These are phyloP conservation scores for Pyrrhoderma noxium DNA, from an alignment of 1,284 basidiomycete species.

Conservation along the genomic window DNA sequence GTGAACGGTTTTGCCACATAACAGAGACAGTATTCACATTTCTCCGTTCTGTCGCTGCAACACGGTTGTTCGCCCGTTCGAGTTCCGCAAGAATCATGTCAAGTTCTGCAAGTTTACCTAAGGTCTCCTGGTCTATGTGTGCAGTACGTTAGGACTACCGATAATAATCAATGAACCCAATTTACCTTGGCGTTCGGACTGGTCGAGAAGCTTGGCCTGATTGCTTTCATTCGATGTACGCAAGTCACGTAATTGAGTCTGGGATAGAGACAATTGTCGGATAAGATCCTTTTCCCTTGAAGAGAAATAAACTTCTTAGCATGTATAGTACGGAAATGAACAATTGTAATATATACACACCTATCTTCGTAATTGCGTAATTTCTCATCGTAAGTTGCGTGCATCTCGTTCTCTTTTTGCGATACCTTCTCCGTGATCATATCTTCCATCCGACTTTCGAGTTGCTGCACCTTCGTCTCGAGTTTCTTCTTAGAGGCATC, in stretches of 20 bases:
- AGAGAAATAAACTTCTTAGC: neutral
- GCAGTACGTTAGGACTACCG: neutral
- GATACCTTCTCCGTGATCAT: slow-evolving; percentile 78
- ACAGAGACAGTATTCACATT: slow-evolving; percentile 50
- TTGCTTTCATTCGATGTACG: slow-evolving; percentile 87
- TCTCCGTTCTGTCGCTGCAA: slow-evolving; percentile 85
- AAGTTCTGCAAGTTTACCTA: slow-evolving; percentile 81
- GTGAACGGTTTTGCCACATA: neutral
- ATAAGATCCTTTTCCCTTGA: slow-evolving; percentile 84
- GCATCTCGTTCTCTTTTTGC: slow-evolving; percentile 91
- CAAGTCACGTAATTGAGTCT: slow-evolving; percentile 84
- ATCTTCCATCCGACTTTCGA: slow-evolving; percentile 89
- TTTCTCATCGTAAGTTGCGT: slow-evolving; percentile 94
- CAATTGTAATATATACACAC: slow-evolving; percentile 34
- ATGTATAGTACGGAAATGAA: neutral
- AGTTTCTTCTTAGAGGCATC: slow-evolving; percentile 75
- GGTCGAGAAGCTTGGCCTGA: slow-evolving; percentile 86
- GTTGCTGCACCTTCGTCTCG: slow-evolving; percentile 63
- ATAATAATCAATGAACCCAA: neutral
- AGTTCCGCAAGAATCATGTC: slow-evolving; percentile 92
- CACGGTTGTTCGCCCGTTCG: slow-evolving; percentile 86
- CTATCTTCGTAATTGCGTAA: slow-evolving; percentile 92
- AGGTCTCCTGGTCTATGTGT: slow-evolving; percentile 77
- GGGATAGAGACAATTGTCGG: slow-evolving; percentile 77
- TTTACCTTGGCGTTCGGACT: slow-evolving; percentile 79